Evolutionary conservation across 352 stramenopile genomes (phyloP), one percentile per base, ranked within the genome.

Genomic region (Bremia lactucae): DNA sequence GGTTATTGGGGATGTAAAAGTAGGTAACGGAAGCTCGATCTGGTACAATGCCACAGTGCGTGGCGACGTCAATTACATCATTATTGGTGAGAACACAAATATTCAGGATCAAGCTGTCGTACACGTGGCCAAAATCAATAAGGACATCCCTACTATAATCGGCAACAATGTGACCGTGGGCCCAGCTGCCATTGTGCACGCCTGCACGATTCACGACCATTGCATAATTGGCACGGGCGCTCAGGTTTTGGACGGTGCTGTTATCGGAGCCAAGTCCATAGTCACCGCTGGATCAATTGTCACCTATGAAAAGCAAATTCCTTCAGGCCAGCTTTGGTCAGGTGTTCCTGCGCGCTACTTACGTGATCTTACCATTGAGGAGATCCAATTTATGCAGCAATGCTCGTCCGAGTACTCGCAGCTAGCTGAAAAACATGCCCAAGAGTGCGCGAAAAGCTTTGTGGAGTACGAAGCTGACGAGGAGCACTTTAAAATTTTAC

Each of bases 101-200:
- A 91, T 97, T 42, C 83, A 94, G 54, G 89, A 97, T 62, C 75
- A 92, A 57, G 87, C 81, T 3, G 78, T 97, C n/a, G 68, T 97
- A 37, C 87, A 96, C 55, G 87, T 95, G 55, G 80, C 90, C 49
- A 97, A 97, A 65, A 92, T 96, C 55, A 74, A 85, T 54, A 72
- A 86, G 44, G 78, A 96, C 55, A 82, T 92, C 45, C 83, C 84
- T 25, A 95, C 85, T 25, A 81, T 79, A 41, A 95, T 96, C 50
- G 88, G 89, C 29, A 91, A 58, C 70, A 83, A 95, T 60, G 88
- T 96, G 46, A 92, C 75, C 14, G 77, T 97, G 39, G 88, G 87
- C 40, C 72, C 76, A 14, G 65, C 61, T 14, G 82, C 88, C 21
- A 92, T 93, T 45, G 70, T 97, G 43, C 87, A 96, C 65, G 86